Percentiles rank a stretch among this genome's conserved stretches.
Evolutionary conservation across 2,329 filamentous ascomycete genomes (phyloP).

Genomic region (Pleurostoma richardsiae): DNA sequence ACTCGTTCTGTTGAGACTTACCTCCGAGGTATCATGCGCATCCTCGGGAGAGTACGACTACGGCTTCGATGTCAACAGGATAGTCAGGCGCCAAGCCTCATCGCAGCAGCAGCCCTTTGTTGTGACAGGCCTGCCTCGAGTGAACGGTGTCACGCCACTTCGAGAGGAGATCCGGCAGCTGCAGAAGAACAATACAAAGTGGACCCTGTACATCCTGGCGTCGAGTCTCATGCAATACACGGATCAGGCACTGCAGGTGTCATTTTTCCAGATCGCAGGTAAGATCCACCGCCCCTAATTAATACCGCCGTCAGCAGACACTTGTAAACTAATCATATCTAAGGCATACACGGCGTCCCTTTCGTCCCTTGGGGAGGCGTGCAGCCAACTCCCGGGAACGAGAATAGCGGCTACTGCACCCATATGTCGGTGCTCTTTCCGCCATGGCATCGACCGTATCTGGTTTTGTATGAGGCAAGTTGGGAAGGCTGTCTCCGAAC

Average conservation of each 20-base stretch:
- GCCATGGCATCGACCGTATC: slow-evolving; percentile 79
- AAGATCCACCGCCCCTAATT: slow-evolving; percentile 13
- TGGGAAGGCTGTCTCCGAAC: neutral
- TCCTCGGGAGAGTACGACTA: slow-evolving; percentile 37
- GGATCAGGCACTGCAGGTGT: slow-evolving; percentile 57
- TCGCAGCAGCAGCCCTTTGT: slow-evolving; percentile 26
- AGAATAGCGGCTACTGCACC: slow-evolving; percentile 66
- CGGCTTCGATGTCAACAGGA: slow-evolving; percentile 35
- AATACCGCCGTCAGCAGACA: too few relatives aligned
- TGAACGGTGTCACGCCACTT: slow-evolving; percentile 29
- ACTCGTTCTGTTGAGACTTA: too few relatives aligned
- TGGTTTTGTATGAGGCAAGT: slow-evolving; percentile 54
- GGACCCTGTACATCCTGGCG: slow-evolving; percentile 73
- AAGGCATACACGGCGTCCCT: slow-evolving; percentile 78
- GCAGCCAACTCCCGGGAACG: slow-evolving; percentile 41
- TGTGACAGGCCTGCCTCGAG: slow-evolving; percentile 33
- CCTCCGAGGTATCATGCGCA: too few relatives aligned
- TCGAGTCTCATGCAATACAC: slow-evolving; percentile 67
- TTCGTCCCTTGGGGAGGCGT: slow-evolving; percentile 50
- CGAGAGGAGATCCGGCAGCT: slow-evolving; percentile 67
- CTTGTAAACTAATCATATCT: too few relatives aligned
- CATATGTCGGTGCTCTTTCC: slow-evolving; percentile 74
- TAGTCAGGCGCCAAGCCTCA: slow-evolving; percentile 32
- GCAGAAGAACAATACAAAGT: slow-evolving; percentile 57
- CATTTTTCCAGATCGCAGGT: slow-evolving; percentile 78